A percentile compares a stretch with the other conserved stretches of the same genome.
Evolutionary conservation across 345 rosid genomes (phyloP).

Genomic region (Acer yangbiense): DNA sequence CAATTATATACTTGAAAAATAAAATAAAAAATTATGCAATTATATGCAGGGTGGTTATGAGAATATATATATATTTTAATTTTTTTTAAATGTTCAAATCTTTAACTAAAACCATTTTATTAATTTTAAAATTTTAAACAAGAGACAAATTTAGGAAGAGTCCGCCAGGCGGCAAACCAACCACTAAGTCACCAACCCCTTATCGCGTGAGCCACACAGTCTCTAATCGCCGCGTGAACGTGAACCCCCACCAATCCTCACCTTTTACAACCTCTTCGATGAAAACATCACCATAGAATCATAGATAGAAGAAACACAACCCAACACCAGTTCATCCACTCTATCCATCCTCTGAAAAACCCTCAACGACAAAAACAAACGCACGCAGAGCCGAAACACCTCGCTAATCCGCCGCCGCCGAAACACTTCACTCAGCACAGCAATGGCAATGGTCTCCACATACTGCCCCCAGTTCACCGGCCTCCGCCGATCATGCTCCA

Average conservation of each 20-base stretch:
- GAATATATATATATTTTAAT: no score
- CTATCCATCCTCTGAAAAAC: background rate
- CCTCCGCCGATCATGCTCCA: constrained; percentile 52
- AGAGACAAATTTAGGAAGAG: no score
- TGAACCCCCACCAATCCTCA: background rate
- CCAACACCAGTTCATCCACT: background rate
- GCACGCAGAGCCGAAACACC: background rate
- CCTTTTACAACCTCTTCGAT: constrained; percentile 5
- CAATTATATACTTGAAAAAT: no score
- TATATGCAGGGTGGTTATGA: no score
- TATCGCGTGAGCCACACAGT: constrained; percentile 8
- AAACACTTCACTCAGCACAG: background rate
- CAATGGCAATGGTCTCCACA: constrained; percentile 67
- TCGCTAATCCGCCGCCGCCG: background rate
- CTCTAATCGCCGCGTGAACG: constrained; percentile 17
- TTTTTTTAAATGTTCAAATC: no score
- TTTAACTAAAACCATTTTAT: no score
- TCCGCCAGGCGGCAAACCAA: no score
- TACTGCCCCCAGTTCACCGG: constrained; percentile 57
- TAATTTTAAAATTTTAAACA: no score
- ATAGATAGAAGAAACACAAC: background rate
- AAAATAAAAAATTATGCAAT: no score
- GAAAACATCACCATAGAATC: background rate
- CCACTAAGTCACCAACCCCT: background rate
- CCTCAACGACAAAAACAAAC: background rate